phyloP scores from a whole-genome alignment of 192 early-diverging fungal species.

The Backusella mclennaniae region DNA sequence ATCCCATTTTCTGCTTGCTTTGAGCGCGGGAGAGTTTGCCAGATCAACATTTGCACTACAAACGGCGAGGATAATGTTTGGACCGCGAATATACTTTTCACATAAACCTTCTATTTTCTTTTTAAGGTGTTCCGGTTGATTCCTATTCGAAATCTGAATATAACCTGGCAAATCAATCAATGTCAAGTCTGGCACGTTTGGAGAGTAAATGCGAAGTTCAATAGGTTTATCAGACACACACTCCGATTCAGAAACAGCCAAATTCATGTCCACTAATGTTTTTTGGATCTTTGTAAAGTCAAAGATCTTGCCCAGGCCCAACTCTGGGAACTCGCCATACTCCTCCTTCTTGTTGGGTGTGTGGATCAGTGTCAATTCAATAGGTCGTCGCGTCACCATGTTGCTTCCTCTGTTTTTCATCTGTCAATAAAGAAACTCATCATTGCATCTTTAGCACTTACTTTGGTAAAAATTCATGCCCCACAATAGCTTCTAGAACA shows the following conservation, averaged over 20 bases:
- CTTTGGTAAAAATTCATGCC: conserved; percentile 85
- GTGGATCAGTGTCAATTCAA: conserved; percentile 82
- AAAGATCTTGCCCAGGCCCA: conserved; percentile 83
- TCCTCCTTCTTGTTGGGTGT: conserved; percentile 73
- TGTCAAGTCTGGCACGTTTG: conserved; percentile 80
- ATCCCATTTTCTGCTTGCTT: conserved; percentile 75
- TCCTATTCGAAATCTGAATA: conserved; percentile 81
- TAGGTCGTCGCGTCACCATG: conserved; percentile 84
- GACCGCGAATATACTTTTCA: conserved; percentile 76
- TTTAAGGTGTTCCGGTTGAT: conserved; percentile 77
- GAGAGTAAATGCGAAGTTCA: conserved; percentile 81
- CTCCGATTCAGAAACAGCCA: conserved; percentile 91
- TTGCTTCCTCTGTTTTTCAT: conserved; percentile 55
- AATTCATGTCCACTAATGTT: conserved; percentile 92
- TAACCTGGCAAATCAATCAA: conserved; percentile 86
- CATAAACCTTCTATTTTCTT: conserved; percentile 80
- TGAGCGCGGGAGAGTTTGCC: conserved; percentile 82
- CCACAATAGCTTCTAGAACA: conserved; percentile 84
- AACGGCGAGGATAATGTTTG: conserved; percentile 84
- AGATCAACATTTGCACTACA: conserved; percentile 85
- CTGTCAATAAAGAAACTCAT: not conserved
- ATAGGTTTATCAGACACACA: conserved; percentile 86
- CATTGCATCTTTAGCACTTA: conserved; percentile 23
- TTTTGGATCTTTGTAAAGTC: conserved; percentile 91
- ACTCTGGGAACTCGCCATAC: conserved; percentile 83